Percentiles rank a stretch among this genome's conserved stretches.
These are phyloP conservation scores for Cyclotella choctawhatcheeana DNA, from an alignment of 108 stramenopile species.

Conservation along the genomic window DNA sequence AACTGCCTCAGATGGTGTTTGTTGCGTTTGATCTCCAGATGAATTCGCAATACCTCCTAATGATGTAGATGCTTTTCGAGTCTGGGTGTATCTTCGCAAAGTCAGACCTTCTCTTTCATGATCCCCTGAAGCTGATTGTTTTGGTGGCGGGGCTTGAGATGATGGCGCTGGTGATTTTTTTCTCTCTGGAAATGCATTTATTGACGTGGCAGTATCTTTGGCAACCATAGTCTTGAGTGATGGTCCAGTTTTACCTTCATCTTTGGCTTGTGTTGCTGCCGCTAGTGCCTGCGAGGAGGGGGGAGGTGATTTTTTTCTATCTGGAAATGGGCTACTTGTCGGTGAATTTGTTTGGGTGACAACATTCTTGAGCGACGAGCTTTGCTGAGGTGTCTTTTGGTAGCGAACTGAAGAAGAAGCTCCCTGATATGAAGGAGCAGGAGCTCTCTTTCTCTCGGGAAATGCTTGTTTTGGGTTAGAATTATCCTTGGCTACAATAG, in stretches of 20 bases:
- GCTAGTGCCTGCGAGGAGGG: slow-evolving; percentile 10
- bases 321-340: slow-evolving; percentile 1
- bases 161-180: not conserved
- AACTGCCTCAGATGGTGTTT: not conserved
- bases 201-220: slow-evolving; percentile 1
- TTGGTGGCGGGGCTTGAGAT: slow-evolving; percentile 11
- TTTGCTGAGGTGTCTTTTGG: not conserved
- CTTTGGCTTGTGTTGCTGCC: not conserved
- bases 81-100: slow-evolving; percentile 6
- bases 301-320: not conserved
- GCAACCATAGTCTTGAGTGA: not conserved
- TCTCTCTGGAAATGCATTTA: slow-evolving; percentile 8
- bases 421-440: slow-evolving; percentile 8
- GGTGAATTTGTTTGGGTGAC: not conserved
- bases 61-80: not conserved
- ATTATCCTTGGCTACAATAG: not conserved
- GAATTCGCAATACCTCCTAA: slow-evolving; percentile 7
- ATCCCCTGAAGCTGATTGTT: not conserved
- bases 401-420: not conserved
- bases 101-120: slow-evolving; percentile 8
- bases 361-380: not conserved
- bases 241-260: not conserved
- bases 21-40: not conserved
- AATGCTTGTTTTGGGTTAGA: not conserved
- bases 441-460: not conserved